phyloP scores from a whole-genome alignment of 2,329 filamentous ascomycete genomes.

The Domatiomyces globalis region DNA sequence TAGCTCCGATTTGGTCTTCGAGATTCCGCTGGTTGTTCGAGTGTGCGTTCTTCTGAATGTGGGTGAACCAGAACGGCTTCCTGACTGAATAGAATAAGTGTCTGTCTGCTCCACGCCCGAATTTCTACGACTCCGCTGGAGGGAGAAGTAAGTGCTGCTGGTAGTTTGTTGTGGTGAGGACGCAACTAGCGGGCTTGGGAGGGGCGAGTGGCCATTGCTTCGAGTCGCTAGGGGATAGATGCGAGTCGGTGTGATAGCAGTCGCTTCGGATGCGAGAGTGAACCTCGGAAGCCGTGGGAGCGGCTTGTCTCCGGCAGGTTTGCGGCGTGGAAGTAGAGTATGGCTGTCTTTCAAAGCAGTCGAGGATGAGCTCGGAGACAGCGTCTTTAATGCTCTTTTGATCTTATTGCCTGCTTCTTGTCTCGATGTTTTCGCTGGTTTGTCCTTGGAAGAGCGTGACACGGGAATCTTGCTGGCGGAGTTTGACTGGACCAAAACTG shows the following conservation, averaged over 20 bases:
- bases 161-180: constrained; percentile 10
- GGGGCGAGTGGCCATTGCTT: constrained; percentile 10
- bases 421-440: not conserved
- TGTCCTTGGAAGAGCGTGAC: not conserved
- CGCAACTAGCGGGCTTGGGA: constrained; percentile 9
- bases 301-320: constrained; percentile 1
- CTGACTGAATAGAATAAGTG: constrained; percentile 26
- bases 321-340: constrained; percentile 4
- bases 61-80: constrained; percentile 25
- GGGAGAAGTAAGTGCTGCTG: constrained; percentile 22
- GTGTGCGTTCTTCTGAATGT: constrained; percentile 27
- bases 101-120: constrained; percentile 30
- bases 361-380: constrained; percentile 17
- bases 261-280: not conserved
- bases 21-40: constrained; percentile 30
- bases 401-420: constrained; percentile 13
- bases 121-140: constrained; percentile 27
- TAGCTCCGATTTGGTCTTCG: constrained; percentile 29
- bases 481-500: constrained; percentile 3
- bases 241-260: not conserved
- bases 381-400: constrained; percentile 16
- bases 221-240: not conserved
- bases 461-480: not conserved
- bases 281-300: not conserved
- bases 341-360: constrained; percentile 11